These are phyloP conservation scores for Firmiana major DNA, from an alignment of 345 rosid genomes.

Conservation along the genomic window DNA sequence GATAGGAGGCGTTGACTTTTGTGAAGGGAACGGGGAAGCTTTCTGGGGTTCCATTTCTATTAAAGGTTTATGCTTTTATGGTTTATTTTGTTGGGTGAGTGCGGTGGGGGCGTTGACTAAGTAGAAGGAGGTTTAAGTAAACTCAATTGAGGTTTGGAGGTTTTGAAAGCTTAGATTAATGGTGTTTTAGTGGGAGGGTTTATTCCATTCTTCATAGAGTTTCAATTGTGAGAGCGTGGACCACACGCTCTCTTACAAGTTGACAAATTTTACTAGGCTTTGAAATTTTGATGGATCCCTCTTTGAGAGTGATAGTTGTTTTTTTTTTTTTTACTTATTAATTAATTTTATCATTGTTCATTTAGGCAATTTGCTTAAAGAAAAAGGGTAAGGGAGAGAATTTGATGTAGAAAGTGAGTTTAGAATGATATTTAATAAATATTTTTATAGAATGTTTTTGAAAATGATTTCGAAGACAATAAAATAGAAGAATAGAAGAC, in stretches of 20 bases:
- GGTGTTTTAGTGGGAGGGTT: background rate
- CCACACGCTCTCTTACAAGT: background rate
- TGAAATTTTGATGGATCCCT: too few relatives aligned
- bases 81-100: background rate
- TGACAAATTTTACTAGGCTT: background rate
- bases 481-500: too few relatives aligned
- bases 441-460: too few relatives aligned
- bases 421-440: too few relatives aligned
- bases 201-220: background rate
- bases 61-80: background rate
- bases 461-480: too few relatives aligned
- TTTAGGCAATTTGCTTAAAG: too few relatives aligned
- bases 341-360: too few relatives aligned
- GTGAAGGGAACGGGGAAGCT: conserved; percentile 2
- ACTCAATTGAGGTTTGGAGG: background rate
- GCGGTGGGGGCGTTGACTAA: conserved; percentile 52
- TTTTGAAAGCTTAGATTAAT: background rate
- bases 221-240: background rate
- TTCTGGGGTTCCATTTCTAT: conserved; percentile 18
- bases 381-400: too few relatives aligned
- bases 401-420: too few relatives aligned
- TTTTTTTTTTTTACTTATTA: too few relatives aligned
- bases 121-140: background rate
- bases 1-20: conserved; percentile 66
- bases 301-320: background rate